These are phyloP conservation scores for Fusarium stilboides DNA, from an alignment of 2,329 filamentous ascomycete species.

Conservation along the genomic window DNA sequence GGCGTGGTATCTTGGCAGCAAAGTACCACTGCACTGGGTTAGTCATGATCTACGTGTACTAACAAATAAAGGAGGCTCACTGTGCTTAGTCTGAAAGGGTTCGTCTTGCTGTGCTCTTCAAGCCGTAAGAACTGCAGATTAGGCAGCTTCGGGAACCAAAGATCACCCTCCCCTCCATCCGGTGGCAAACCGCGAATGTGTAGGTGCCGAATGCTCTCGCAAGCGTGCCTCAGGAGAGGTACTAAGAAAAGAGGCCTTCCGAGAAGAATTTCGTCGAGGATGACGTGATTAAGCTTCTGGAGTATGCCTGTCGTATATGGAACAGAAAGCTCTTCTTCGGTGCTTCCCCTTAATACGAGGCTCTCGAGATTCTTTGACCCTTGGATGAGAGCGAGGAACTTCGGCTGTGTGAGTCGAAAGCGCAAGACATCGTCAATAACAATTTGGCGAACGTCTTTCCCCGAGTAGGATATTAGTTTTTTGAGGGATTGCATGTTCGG, in stretches of 20 bases:
- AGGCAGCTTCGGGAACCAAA: constrained; percentile 46
- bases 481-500: constrained; percentile 47
- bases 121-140: constrained; percentile 52
- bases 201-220: constrained; percentile 45
- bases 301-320: constrained; percentile 29
- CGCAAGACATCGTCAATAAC: constrained; percentile 46
- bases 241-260: constrained; percentile 32
- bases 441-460: constrained; percentile 51
- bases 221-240: constrained; percentile 43
- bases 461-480: constrained; percentile 53
- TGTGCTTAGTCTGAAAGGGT: constrained; percentile 36
- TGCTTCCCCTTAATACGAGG: constrained; percentile 41
- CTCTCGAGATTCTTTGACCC: constrained; percentile 49
- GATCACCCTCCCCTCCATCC: constrained; percentile 8
- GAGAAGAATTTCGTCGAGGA: constrained; percentile 42
- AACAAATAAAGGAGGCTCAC: constrained; percentile 29
- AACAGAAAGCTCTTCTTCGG: constrained; percentile 45
- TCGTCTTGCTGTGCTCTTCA: constrained; percentile 43
- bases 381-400: constrained; percentile 48
- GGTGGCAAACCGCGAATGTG: constrained; percentile 46
- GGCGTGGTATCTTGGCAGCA: constrained; percentile 47
- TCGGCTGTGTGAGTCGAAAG: constrained; percentile 52
- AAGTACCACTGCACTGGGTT: constrained; percentile 46
- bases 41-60: constrained; percentile 12
- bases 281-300: constrained; percentile 42